A percentile compares a stretch with the other conserved stretches of the same genome.
Evolutionary conservation across 1,284 basidiomycete species (phyloP).

Genomic region (Meira miltonrushii): DNA sequence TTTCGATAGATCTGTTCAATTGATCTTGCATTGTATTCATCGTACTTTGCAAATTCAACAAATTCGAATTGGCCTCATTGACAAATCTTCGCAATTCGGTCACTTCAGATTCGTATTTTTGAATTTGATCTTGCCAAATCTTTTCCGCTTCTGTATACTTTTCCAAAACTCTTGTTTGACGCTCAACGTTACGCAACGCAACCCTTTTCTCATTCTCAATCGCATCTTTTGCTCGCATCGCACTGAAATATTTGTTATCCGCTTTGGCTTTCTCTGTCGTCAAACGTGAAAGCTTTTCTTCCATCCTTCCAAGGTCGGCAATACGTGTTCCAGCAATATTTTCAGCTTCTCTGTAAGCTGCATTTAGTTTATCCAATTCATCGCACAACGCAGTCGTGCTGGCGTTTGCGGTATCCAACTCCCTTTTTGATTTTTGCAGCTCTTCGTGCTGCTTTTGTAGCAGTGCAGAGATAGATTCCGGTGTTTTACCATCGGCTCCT

Average conservation of each 20-base stretch:
- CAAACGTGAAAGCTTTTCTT: slow-evolving; percentile 64
- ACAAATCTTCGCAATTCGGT: slow-evolving; percentile 41
- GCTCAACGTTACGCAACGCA: slow-evolving; percentile 64
- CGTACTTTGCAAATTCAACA: slow-evolving; percentile 35
- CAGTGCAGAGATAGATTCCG: not conserved
- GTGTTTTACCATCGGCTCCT: not conserved
- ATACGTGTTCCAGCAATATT: slow-evolving; percentile 76
- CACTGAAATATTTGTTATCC: slow-evolving; percentile 88
- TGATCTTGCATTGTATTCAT: slow-evolving; percentile 26
- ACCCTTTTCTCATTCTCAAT: slow-evolving; percentile 71
- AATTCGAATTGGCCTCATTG: slow-evolving; percentile 33
- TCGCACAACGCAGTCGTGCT: slow-evolving; percentile 58
- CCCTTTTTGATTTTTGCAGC: slow-evolving; percentile 53
- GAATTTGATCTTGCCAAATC: slow-evolving; percentile 60
- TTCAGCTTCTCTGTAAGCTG: slow-evolving; percentile 81
- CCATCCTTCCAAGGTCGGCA: slow-evolving; percentile 70
- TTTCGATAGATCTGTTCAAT: slow-evolving; percentile 3
- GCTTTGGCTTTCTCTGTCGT: slow-evolving; percentile 73
- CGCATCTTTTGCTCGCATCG: slow-evolving; percentile 83
- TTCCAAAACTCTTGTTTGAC: slow-evolving; percentile 72
- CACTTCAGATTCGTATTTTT: slow-evolving; percentile 59
- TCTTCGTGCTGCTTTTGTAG: slow-evolving; percentile 12
- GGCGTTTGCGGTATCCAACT: slow-evolving; percentile 55
- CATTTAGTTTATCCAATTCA: slow-evolving; percentile 79
- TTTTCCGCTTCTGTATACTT: slow-evolving; percentile 66